phyloP scores from a whole-genome alignment of 2,329 filamentous ascomycete species.

The Venturia effusa region DNA sequence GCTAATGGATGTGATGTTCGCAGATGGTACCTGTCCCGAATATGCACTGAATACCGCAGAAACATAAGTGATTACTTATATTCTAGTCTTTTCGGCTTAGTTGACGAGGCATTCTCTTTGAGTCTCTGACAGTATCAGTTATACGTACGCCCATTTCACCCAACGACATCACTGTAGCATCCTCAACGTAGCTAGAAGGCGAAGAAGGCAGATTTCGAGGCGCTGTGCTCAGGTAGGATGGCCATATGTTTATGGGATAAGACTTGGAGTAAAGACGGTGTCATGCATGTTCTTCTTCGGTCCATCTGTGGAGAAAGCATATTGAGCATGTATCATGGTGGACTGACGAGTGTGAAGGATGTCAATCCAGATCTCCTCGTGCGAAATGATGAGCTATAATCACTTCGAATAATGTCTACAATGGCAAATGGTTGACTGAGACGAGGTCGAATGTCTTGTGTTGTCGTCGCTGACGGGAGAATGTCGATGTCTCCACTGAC shows the following conservation, averaged over 20 bases:
- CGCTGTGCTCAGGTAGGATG: constrained; percentile 37
- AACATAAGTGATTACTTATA: too few relatives aligned
- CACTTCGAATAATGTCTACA: not conserved
- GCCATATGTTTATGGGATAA: constrained; percentile 26
- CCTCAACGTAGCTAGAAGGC: constrained; percentile 51
- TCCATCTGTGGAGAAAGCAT: constrained; percentile 15
- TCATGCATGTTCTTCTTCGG: constrained; percentile 27
- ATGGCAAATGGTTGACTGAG: not conserved
- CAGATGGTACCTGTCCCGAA: too few relatives aligned
- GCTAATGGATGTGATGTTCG: constrained; percentile 47
- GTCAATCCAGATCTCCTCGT: constrained; percentile 12
- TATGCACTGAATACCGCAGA: too few relatives aligned
- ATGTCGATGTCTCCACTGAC: too few relatives aligned
- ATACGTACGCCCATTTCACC: constrained; percentile 52
- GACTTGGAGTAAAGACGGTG: constrained; percentile 25
- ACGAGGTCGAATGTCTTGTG: not conserved
- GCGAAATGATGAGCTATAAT: constrained; percentile 12
- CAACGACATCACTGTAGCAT: constrained; percentile 53
- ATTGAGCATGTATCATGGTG: constrained; percentile 20
- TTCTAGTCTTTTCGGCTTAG: too few relatives aligned
- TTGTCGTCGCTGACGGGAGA: too few relatives aligned
- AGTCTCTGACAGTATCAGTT: too few relatives aligned
- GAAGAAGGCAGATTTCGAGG: constrained; percentile 49
- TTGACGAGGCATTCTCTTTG: too few relatives aligned
- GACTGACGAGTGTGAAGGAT: constrained; percentile 12